These are phyloP conservation scores for Colletotrichum costaricense DNA, from an alignment of 2,329 filamentous ascomycete species.

Conservation along the genomic window DNA sequence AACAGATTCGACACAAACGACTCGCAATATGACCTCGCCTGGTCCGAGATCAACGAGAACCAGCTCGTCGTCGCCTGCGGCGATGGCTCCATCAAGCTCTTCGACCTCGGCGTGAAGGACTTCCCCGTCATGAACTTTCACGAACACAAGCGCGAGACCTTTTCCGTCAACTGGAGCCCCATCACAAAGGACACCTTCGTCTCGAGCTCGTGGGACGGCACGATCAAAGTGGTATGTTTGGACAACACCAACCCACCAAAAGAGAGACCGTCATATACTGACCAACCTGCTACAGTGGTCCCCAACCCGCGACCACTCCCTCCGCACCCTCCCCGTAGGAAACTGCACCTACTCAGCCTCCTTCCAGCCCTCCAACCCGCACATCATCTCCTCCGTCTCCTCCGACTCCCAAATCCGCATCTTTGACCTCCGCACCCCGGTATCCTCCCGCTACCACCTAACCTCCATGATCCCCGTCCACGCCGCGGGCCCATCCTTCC, in stretches of 20 bases:
- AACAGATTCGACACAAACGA: constrained; percentile 94
- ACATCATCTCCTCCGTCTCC: constrained; percentile 86
- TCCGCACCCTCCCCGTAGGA: constrained; percentile 90
- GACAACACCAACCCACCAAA: neutral
- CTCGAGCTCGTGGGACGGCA: constrained; percentile 95
- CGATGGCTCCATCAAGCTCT: constrained; percentile 94
- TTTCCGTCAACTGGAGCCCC: constrained; percentile 92
- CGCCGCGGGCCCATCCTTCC: constrained; percentile 65
- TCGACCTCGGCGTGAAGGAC: constrained; percentile 82
- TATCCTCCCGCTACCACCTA: constrained; percentile 88
- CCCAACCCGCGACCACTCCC: constrained; percentile 77
- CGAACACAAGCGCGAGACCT: constrained; percentile 93
- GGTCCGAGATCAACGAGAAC: constrained; percentile 97
- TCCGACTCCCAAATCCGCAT: constrained; percentile 90
- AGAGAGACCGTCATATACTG: neutral
- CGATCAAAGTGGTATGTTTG: constrained; percentile 81
- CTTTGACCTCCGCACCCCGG: constrained; percentile 90
- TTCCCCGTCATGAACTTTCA: constrained; percentile 94
- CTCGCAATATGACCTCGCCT: constrained; percentile 92
- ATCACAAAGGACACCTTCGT: constrained; percentile 91
- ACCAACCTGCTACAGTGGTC: constrained; percentile 72
- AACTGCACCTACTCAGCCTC: constrained; percentile 94
- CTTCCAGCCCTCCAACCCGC: constrained; percentile 89
- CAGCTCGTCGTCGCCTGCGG: constrained; percentile 90
- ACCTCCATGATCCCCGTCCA: constrained; percentile 87